Evolutionary conservation across 257 asterid genomes (phyloP).

Genomic region (Catharanthus roseus): DNA sequence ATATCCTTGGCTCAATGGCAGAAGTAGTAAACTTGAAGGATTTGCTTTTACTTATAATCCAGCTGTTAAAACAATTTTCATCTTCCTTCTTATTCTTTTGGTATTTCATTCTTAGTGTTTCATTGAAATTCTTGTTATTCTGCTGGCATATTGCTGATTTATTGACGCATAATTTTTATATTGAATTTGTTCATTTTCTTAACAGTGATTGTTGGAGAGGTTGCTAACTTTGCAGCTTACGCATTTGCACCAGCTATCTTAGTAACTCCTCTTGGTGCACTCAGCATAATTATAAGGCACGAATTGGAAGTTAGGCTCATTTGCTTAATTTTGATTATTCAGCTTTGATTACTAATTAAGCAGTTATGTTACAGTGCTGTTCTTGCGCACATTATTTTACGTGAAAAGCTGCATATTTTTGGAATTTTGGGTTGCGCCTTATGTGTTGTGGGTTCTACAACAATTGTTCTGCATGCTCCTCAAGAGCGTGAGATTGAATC

Average conservation of each 20-base stretch:
- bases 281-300: slow-evolving; percentile 97
- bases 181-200: slow-evolving; percentile 23
- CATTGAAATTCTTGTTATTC: background rate
- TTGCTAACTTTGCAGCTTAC: slow-evolving; percentile 97
- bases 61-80: background rate
- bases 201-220: slow-evolving; percentile 96
- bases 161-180: slow-evolving; percentile 2
- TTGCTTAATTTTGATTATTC: slow-evolving; percentile 18
- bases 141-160: background rate
- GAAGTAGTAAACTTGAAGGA: background rate
- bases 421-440: slow-evolving; percentile 96
- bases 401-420: slow-evolving; percentile 76
- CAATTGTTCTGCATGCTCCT: slow-evolving; percentile 94
- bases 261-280: slow-evolving; percentile 99
- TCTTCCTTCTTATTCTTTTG: background rate
- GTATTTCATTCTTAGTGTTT: background rate
- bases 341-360: slow-evolving; percentile 31
- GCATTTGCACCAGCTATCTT: slow-evolving; percentile 99
- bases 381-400: slow-evolving; percentile 81
- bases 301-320: slow-evolving; percentile 18
- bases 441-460: slow-evolving; percentile 95
- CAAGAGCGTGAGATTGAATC: slow-evolving; percentile 93
- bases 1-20: background rate
- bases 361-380: slow-evolving; percentile 66
- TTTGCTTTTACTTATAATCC: background rate